A percentile compares a stretch with the other conserved stretches of the same genome.
Conservation (phyloP, 2,329 filamentous ascomycete species). For the Trichoderma cornu-damae region DNA sequence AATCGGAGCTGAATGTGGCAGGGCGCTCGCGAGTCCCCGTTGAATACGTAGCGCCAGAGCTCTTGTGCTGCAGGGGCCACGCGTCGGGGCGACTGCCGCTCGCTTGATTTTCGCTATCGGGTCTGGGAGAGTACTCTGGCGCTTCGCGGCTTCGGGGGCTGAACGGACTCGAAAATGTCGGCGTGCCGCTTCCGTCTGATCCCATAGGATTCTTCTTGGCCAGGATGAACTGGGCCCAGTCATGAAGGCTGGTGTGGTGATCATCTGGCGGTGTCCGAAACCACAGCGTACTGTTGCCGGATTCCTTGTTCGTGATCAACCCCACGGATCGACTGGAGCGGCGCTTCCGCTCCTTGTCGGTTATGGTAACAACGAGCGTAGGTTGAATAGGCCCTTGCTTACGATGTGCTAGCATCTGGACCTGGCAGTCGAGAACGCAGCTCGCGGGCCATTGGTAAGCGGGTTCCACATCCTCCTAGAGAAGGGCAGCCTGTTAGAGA, state of each 20-base stretch:
- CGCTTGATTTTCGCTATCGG: constrained; percentile 40
- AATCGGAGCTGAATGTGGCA: constrained; percentile 51
- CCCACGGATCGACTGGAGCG: constrained; percentile 59
- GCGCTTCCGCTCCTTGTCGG: constrained; percentile 58
- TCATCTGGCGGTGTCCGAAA: constrained; percentile 54
- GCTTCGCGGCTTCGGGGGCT: constrained; percentile 38
- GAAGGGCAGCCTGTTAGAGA: constrained; percentile 16
- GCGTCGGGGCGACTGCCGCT: constrained; percentile 27
- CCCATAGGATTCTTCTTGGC: constrained; percentile 42
- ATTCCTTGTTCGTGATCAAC: constrained; percentile 49
- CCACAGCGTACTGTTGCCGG: constrained; percentile 45
- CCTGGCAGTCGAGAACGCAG: constrained; percentile 51
- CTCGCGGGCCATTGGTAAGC: constrained; percentile 49
- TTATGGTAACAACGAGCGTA: constrained; percentile 54
- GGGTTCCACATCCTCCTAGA: constrained; percentile 48
- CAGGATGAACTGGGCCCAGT: constrained; percentile 55
- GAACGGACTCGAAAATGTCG: constrained; percentile 52
- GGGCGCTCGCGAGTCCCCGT: constrained; percentile 45
- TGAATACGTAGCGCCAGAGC: constrained; percentile 45
- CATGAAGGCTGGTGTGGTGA: constrained; percentile 47
- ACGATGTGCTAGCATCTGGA: constrained; percentile 55
- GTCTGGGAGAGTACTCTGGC: constrained; percentile 40
- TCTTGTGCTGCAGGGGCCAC: constrained; percentile 42
- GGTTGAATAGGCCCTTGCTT: constrained; percentile 57
- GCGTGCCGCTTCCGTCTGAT: constrained; percentile 50